Evolutionary conservation across 805 yeast species (phyloP).

Genomic region (Candida silvicultrix): DNA sequence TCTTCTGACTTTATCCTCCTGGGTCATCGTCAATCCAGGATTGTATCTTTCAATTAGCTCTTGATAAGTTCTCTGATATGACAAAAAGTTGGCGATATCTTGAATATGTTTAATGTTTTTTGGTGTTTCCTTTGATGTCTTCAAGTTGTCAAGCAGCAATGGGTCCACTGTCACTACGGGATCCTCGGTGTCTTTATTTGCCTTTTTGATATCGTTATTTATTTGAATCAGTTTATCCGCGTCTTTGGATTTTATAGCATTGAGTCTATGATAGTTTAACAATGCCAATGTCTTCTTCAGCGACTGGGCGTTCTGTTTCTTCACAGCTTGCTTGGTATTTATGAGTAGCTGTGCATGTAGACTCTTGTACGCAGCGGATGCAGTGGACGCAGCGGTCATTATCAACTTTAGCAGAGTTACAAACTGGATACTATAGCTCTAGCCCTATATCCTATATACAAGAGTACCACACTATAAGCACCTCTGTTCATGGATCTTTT

Average conservation of each 20-base stretch:
- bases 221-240: slow-evolving; percentile 14
- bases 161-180: slow-evolving; percentile 12
- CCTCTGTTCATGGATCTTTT: no score
- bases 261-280: slow-evolving; percentile 19
- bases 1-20: slow-evolving; percentile 67
- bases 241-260: slow-evolving; percentile 18
- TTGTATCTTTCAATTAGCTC: slow-evolving; percentile 81
- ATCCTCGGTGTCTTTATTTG: slow-evolving; percentile 13
- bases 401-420: no score
- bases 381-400: slow-evolving; percentile 8
- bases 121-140: slow-evolving; percentile 6
- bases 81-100: slow-evolving; percentile 59
- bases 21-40: slow-evolving; percentile 74
- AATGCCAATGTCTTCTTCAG: slow-evolving; percentile 19
- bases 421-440: no score
- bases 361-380: slow-evolving; percentile 12
- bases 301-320: slow-evolving; percentile 20
- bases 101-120: slow-evolving; percentile 33
- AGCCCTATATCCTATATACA: no score
- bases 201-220: slow-evolving; percentile 11
- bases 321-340: slow-evolving; percentile 16
- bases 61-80: slow-evolving; percentile 69
- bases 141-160: slow-evolving; percentile 8
- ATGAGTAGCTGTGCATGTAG: slow-evolving; percentile 18
- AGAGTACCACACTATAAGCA: no score